phyloP scores from a whole-genome alignment of 2,329 filamentous ascomycete genomes.

The Nigrospora sphaerica region DNA sequence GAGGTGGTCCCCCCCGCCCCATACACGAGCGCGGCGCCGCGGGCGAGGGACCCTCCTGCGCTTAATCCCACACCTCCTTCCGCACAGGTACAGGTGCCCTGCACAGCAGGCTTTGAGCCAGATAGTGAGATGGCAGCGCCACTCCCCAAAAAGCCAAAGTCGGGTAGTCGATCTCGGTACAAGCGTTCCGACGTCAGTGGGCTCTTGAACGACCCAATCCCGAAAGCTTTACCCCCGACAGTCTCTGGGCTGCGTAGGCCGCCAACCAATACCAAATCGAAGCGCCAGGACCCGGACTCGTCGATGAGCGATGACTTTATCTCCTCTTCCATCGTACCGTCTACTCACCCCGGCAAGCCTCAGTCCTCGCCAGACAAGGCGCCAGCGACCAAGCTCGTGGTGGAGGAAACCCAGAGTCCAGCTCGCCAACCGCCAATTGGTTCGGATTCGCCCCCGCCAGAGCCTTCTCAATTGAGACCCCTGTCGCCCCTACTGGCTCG shows the following conservation, averaged over 20 bases:
- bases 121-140: not conserved
- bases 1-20: constrained; percentile 21
- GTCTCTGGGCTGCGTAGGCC: not conserved
- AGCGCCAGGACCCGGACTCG: too few species aligned
- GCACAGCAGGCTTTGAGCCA: constrained; percentile 13
- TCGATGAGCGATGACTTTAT: too few species aligned
- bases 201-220: not conserved
- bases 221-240: not conserved
- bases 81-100: constrained; percentile 21
- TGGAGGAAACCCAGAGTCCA: too few species aligned
- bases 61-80: constrained; percentile 23
- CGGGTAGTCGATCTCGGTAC: not conserved
- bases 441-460: too few species aligned
- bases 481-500: too few species aligned
- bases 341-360: too few species aligned
- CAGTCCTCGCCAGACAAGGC: too few species aligned
- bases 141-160: not conserved
- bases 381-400: too few species aligned
- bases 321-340: too few species aligned
- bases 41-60: constrained; percentile 14
- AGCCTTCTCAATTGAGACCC: too few species aligned
- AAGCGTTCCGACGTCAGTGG: not conserved
- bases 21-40: constrained; percentile 9
- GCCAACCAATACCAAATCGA: too few species aligned
- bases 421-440: too few species aligned